Conservation (phyloP, 2,329 filamentous ascomycete species). For the Aspergillus bombycis region DNA sequence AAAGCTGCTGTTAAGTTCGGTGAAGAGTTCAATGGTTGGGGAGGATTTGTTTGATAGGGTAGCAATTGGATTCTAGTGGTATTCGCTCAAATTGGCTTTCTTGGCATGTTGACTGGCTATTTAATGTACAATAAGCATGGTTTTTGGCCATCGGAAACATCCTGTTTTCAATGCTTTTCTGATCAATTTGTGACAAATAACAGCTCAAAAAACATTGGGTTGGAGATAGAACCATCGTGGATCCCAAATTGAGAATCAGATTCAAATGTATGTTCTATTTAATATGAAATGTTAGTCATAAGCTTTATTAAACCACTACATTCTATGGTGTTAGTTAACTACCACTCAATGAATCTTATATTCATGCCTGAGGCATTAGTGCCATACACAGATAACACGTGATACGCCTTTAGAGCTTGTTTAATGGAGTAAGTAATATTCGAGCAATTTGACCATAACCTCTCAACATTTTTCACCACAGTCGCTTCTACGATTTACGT, state of each 20-base stretch:
- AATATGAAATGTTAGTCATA: not conserved
- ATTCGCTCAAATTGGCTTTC: not conserved
- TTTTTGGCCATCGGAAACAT: not conserved
- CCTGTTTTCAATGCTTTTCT: not conserved
- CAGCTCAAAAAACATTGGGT: not conserved
- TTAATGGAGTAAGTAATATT: no score
- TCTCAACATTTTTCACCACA: not conserved
- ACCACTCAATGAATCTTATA: not conserved
- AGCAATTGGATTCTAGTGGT: not conserved
- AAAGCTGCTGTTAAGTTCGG: constrained; percentile 55
- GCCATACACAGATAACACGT: not conserved
- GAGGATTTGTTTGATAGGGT: constrained; percentile 49
- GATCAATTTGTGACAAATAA: not conserved
- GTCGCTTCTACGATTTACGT: not conserved
- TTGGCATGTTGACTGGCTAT: not conserved
- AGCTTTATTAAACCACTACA: not conserved
- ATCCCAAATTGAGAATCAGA: not conserved
- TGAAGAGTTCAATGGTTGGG: constrained; percentile 65
- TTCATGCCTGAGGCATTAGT: not conserved
- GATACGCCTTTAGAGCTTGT: not conserved
- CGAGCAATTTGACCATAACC: not conserved
- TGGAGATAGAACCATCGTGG: not conserved
- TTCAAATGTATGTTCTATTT: not conserved
- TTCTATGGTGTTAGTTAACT: not conserved
- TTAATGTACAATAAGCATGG: not conserved